Base-by-base conservation (phyloP, 257 asterid species). In the Striga asiatica region DNA sequence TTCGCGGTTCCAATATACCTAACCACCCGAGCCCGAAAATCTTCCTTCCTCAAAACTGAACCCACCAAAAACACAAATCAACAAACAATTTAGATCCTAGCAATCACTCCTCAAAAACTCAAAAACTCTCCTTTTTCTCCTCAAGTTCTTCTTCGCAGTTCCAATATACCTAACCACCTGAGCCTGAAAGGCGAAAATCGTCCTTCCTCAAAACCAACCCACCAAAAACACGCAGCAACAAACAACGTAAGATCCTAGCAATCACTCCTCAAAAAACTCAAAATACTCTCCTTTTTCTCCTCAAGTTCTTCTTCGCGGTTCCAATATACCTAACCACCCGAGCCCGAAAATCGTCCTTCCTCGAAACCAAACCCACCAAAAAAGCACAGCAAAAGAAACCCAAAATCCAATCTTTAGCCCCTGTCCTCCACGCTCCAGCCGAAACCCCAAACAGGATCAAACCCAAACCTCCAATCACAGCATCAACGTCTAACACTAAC, bases 371-470 rank as follows among this genome's bases (percentile, higher is more conserved):
- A 1, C 79, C 78, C 25, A 74, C 62, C 68, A 82, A 31, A 62
- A 79, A 59, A 27, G 81, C 86, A 75, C 95, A 80, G 63, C 83
- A 82, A 53, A 78, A 88, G 29, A 88, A 82, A 55, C 95, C 95
- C 8, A 78, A 48, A 43, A 72, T 57, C 88, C 95, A 84, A 61
- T 88, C 88, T 6, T 49, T 65, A 32, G 69, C 34, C 60, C 92
- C 86, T 54, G 58, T 75, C 28, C 68, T 74, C 85, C 81, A 86
- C 57, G 80, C 88, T 66, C 58, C 56, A 9, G 67, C 61, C 2
- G 91, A 84, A 47, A 75, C 57, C 66, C 88, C 94, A 45, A 88
- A 74, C 16, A 88, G 50, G 13, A 66, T 14, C 23, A 86, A 54
- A 34, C 91, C 81, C 34, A 76, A 66, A 50, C 60, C 61, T 37